phyloP scores from a whole-genome alignment of 2,329 filamentous ascomycete species.

The Sarocladium kiliense region DNA sequence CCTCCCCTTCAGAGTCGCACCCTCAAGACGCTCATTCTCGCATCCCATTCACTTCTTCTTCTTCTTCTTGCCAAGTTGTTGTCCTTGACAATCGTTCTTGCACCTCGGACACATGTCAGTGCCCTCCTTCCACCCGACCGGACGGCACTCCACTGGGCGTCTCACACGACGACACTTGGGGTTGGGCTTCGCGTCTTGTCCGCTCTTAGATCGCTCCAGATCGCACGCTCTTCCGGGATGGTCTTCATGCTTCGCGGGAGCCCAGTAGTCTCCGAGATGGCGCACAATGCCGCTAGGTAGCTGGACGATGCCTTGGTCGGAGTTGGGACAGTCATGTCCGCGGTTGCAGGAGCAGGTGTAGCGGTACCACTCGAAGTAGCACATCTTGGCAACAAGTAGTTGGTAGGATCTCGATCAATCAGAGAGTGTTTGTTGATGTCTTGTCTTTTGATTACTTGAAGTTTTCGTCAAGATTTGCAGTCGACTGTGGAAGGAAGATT shows the following conservation, averaged over 20 bases:
- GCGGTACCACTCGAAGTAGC: not conserved
- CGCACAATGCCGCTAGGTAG: not conserved
- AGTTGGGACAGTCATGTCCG: not conserved
- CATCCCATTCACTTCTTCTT: no score
- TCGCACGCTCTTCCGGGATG: not conserved
- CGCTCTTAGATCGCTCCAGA: not conserved
- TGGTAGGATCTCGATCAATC: no score
- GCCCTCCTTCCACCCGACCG: not conserved
- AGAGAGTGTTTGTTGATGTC: no score
- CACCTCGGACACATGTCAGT: not conserved
- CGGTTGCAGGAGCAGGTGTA: not conserved
- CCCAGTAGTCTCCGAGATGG: not conserved
- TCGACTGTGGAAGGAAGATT: no score
- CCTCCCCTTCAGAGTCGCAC: no score
- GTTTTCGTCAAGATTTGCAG: no score
- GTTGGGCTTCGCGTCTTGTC: not conserved
- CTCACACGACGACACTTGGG: not conserved
- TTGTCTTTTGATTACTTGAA: no score
- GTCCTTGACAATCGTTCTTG: not conserved
- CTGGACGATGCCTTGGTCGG: not conserved
- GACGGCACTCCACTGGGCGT: not conserved
- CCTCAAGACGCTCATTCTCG: no score
- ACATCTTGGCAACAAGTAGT: not conserved
- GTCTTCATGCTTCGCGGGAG: not conserved
- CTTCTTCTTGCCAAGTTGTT: not conserved